These are phyloP conservation scores for Phytopythium kandeliae DNA, from an alignment of 352 stramenopile genomes.

Conservation along the genomic window DNA sequence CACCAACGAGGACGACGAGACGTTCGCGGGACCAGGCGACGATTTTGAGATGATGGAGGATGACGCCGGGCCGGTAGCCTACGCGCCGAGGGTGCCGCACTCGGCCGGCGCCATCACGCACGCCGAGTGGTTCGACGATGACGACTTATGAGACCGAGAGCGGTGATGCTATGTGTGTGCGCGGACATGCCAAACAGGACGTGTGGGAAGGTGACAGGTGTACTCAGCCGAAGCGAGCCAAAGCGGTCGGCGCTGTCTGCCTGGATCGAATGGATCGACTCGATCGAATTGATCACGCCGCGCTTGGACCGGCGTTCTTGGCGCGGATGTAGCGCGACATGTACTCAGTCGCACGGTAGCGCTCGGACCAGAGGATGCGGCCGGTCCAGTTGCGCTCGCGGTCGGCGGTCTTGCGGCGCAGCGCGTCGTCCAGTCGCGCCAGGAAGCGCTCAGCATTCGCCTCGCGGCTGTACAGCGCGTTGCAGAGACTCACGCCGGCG, in stretches of 20 bases:
- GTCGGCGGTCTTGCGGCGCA: conserved; percentile 17
- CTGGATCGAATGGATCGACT: too few relatives aligned
- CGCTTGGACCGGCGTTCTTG: conserved; percentile 49
- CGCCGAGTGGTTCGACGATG: conserved; percentile 41
- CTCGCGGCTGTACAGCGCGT: conserved; percentile 35
- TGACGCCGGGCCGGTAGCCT: conserved; percentile 14
- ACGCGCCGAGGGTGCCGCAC: conserved; percentile 19
- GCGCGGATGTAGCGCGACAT: conserved; percentile 78
- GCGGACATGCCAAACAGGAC: too few relatives aligned
- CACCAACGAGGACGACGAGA: conserved; percentile 19
- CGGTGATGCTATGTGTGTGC: too few relatives aligned
- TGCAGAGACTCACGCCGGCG: conserved; percentile 23
- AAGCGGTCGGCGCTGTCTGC: too few relatives aligned
- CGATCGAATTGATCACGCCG: too few relatives aligned
- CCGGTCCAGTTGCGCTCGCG: conserved; percentile 62
- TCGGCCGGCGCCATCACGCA: conserved; percentile 34
- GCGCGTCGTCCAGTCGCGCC: conserved; percentile 34
- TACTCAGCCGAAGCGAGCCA: too few relatives aligned
- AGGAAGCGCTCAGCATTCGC: conserved; percentile 49
- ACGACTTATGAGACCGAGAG: conserved; percentile 16
- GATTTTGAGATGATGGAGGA: conserved; percentile 49
- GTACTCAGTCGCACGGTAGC: conserved; percentile 77
- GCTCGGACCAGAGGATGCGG: conserved; percentile 79
- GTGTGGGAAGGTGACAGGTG: too few relatives aligned
- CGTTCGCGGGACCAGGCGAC: conserved; percentile 18